phyloP scores from a whole-genome alignment of 257 asterid species.

The Nicotiana paniculata region DNA sequence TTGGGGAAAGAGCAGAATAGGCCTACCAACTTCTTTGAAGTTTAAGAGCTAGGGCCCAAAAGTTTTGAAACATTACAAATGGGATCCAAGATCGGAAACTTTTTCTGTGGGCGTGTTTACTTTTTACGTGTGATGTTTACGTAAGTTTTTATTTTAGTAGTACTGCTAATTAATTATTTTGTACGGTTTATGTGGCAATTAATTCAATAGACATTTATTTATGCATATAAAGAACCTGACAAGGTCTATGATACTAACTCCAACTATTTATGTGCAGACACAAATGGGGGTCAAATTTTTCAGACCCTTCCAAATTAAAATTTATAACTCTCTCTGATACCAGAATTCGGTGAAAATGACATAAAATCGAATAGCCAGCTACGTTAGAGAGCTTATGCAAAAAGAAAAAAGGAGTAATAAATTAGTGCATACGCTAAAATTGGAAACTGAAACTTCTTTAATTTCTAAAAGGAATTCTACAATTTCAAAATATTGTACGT shows the following conservation, averaged over 20 bases:
- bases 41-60: slow-evolving; percentile 13
- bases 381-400: neutral
- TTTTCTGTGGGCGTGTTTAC: neutral
- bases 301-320: slow-evolving; percentile 17
- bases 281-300: slow-evolving; percentile 52
- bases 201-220: neutral
- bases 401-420: neutral
- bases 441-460: too few relatives aligned
- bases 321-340: slow-evolving; percentile 24
- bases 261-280: slow-evolving; percentile 38
- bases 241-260: slow-evolving; percentile 13
- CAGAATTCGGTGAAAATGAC: slow-evolving; percentile 35
- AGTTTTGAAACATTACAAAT: neutral
- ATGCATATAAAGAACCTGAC: slow-evolving; percentile 33
- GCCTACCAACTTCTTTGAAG: slow-evolving; percentile 29
- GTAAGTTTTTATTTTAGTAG: neutral
- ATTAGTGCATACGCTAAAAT: too few relatives aligned
- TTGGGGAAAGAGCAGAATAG: neutral
- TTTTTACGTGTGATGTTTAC: neutral
- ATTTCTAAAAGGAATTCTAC: too few relatives aligned
- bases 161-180: neutral
- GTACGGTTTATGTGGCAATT: neutral
- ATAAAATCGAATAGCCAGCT: slow-evolving; percentile 14
- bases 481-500: too few relatives aligned
- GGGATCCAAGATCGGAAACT: slow-evolving; percentile 16